phyloP scores from a whole-genome alignment of 1,139 yeast genomes.

The Yamadazyma mexicana region DNA sequence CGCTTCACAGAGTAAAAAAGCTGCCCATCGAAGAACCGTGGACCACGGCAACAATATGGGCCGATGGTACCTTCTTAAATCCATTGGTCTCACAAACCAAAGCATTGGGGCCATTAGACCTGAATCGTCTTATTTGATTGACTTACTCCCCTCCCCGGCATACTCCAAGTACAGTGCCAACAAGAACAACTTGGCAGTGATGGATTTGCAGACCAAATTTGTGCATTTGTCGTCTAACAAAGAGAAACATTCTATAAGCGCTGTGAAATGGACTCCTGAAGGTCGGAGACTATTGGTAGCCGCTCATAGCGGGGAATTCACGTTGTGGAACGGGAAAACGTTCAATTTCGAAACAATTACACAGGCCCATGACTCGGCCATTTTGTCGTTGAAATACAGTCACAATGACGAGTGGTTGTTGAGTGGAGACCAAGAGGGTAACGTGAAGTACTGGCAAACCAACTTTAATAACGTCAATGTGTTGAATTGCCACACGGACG shows the following conservation, averaged over 20 bases:
- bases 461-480: constrained; percentile 94
- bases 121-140: constrained; percentile 71
- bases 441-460: constrained; percentile 95
- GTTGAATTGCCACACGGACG: constrained; percentile 75
- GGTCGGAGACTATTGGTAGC: constrained; percentile 90
- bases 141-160: constrained; percentile 70
- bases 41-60: constrained; percentile 89
- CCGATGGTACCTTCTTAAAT: constrained; percentile 63
- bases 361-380: constrained; percentile 97
- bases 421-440: constrained; percentile 92
- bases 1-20: constrained; percentile 47
- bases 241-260: constrained; percentile 87
- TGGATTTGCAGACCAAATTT: constrained; percentile 75
- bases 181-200: constrained; percentile 44
- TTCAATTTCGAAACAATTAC: constrained; percentile 95
- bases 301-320: constrained; percentile 91
- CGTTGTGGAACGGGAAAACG: constrained; percentile 95
- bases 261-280: constrained; percentile 95
- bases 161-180: constrained; percentile 38
- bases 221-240: constrained; percentile 91
- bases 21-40: constrained; percentile 76
- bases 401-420: constrained; percentile 94
- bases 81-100: constrained; percentile 50
- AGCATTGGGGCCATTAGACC: constrained; percentile 68
- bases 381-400: constrained; percentile 75